Percentiles rank a stretch among this genome's conserved stretches.
Evolutionary conservation across 2,329 filamentous ascomycete species (phyloP).

Genomic region (Triangularia verruculosa): DNA sequence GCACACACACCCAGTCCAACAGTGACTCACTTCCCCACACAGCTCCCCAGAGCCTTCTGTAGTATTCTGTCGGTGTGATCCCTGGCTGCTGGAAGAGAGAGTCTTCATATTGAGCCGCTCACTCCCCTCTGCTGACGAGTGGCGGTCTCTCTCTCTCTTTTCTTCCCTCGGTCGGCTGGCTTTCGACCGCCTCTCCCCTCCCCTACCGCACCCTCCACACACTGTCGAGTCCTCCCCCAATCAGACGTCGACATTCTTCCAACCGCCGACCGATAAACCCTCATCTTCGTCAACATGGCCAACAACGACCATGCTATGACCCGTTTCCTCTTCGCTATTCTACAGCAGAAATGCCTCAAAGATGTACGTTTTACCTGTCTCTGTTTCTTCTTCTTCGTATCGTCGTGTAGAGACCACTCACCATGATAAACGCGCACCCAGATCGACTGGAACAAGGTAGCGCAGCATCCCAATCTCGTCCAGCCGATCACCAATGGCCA

Average conservation of each 20-base stretch:
- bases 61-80: slow-evolving; percentile 28
- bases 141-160: slow-evolving; percentile 3
- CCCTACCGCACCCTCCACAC: background rate
- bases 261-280: slow-evolving; percentile 6
- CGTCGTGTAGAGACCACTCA: slow-evolving; percentile 21
- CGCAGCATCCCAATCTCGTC: slow-evolving; percentile 50
- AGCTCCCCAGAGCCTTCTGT: slow-evolving; percentile 24
- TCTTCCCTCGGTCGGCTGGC: slow-evolving; percentile 21
- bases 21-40: slow-evolving; percentile 40
- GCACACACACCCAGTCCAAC: slow-evolving; percentile 4
- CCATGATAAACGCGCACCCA: slow-evolving; percentile 28
- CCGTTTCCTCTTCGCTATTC: slow-evolving; percentile 57
- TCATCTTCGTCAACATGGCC: slow-evolving; percentile 42
- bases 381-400: background rate
- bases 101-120: slow-evolving; percentile 25
- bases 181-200: slow-evolving; percentile 14
- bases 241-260: background rate
- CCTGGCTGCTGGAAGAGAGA: slow-evolving; percentile 17
- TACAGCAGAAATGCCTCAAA: slow-evolving; percentile 59
- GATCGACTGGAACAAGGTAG: slow-evolving; percentile 60
- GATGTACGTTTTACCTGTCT: slow-evolving; percentile 46
- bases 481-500: slow-evolving; percentile 58
- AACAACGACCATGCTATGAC: slow-evolving; percentile 56
- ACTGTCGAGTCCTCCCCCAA: background rate
- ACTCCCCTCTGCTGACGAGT: slow-evolving; percentile 5